Evolutionary conservation across 768 basidiomycete species (phyloP), one percentile per base, ranked within the genome.

Genomic region (Paxillus rubicundulus): DNA sequence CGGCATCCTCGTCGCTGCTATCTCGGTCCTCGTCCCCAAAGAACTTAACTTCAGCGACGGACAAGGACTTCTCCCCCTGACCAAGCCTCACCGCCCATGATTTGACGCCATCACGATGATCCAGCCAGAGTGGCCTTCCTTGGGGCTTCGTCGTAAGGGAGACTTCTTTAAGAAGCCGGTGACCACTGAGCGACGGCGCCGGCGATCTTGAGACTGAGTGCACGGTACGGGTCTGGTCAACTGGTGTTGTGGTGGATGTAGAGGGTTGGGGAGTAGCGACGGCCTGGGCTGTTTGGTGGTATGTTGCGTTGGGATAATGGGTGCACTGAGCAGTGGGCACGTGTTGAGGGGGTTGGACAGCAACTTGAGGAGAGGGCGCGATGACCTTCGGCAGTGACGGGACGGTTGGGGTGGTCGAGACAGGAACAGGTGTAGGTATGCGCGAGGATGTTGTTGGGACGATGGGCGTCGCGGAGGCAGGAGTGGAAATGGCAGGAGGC

Each of bases 31-130:
- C 82, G 12, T 79, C 80, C 27, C 73, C 74, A 48, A 82, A 57
- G 49, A 85, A 85, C 18, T 68, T 70, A 44, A 89, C 71, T 49
- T 81, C 77, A 40, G 72, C 72, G 34, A 92, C 64, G 51, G 77
- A 66, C 16, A 92, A 47, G 3, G 74, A 76, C 3, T 76, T 77
- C 62, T 92, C 90, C 9, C 75, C 77, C 1, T 73, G 72, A 9
- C 74, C 72, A 32, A 91, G 74, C 43, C 83, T 76, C 66, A 89
- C 72, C 4, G 82, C 80, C 90, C 90, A 92, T 33, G 71, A 80
- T 62, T 78, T 82, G 44, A 92, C 90, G 4, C 89, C 87, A 47
- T 89, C 86, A 39, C 75, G 75, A 50, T 82, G 71, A 60, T 89
- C 83, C 28, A 92, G 71, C 28, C 70, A 71, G 36, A 92, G 67